phyloP scores from a whole-genome alignment of 768 basidiomycete genomes.

The Udeniomyces megalosporus region DNA sequence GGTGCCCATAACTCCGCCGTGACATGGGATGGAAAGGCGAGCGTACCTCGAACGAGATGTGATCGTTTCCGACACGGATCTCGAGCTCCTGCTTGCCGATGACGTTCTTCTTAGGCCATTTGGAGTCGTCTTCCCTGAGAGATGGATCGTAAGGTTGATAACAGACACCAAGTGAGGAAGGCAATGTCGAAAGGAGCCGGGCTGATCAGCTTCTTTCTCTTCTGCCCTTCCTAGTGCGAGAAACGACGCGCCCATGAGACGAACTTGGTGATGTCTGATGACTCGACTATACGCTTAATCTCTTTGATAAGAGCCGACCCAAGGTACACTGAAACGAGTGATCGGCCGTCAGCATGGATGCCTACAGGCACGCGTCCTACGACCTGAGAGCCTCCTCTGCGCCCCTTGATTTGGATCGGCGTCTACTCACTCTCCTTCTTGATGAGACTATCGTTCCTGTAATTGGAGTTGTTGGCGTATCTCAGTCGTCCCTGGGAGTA shows the following conservation, averaged over 20 bases:
- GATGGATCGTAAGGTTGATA: neutral
- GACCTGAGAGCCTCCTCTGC: neutral
- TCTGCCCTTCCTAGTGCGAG: too few relatives aligned
- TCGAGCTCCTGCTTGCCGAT: constrained; percentile 98
- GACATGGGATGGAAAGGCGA: too few relatives aligned
- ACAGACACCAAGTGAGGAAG: neutral
- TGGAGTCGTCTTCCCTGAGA: constrained; percentile 87
- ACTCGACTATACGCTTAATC: constrained; percentile 79
- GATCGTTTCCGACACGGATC: constrained; percentile 81
- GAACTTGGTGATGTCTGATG: constrained; percentile 88
- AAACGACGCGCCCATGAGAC: neutral
- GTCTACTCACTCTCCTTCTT: constrained; percentile 82
- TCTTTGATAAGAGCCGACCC: constrained; percentile 84
- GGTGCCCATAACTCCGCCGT: neutral
- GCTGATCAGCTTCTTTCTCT: too few relatives aligned
- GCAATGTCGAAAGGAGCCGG: neutral
- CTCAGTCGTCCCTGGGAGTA: constrained; percentile 74
- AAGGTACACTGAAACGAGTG: constrained; percentile 93
- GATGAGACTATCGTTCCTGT: constrained; percentile 91
- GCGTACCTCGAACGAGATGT: constrained; percentile 87
- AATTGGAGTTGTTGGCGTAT: constrained; percentile 99
- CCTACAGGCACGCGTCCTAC: too few relatives aligned
- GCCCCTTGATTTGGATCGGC: too few relatives aligned
- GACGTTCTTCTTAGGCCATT: constrained; percentile 99
- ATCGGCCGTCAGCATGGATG: too few relatives aligned